Evolutionary conservation across 2,329 filamentous ascomycete species (phyloP).

Genomic region (Aspergillus pseudoviridinutans): DNA sequence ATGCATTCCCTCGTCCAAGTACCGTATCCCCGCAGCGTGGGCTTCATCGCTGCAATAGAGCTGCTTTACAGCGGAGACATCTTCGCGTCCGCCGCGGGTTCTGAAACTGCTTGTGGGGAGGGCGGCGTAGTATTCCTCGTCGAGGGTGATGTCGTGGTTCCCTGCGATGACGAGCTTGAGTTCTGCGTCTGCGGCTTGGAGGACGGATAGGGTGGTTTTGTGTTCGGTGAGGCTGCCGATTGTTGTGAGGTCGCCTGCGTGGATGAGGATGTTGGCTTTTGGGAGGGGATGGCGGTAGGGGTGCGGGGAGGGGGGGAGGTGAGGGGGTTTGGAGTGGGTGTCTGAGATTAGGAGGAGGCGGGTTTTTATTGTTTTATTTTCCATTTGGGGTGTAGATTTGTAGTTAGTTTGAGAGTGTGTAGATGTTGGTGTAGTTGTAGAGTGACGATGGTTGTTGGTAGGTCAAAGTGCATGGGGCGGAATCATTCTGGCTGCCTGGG

Average conservation of each 20-base stretch:
- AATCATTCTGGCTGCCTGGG: no score
- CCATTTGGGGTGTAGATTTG: no score
- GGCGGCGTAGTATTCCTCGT: constrained; percentile 45
- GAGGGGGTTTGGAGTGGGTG: constrained; percentile 30
- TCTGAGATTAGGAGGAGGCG: constrained; percentile 40
- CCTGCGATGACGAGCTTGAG: constrained; percentile 61
- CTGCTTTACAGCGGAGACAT: no score
- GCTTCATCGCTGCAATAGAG: no score
- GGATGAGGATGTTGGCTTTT: constrained; percentile 50
- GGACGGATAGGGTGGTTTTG: constrained; percentile 44
- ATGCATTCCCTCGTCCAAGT: no score
- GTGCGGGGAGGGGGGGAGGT: constrained; percentile 26
- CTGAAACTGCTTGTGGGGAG: constrained; percentile 26
- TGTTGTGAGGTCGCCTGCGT: constrained; percentile 56
- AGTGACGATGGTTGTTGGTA: no score
- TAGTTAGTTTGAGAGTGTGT: no score
- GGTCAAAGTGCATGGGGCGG: no score
- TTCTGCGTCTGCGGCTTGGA: constrained; percentile 45
- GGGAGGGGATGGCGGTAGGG: constrained; percentile 41
- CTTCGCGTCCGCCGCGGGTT: neutral
- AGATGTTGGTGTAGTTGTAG: no score
- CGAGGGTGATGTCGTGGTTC: constrained; percentile 59
- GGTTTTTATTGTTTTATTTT: no score
- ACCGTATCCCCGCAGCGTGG: no score
- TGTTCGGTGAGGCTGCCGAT: no score